A percentile compares a stretch with the other conserved stretches of the same genome.
These are phyloP conservation scores for Fusarium stilboides DNA, from an alignment of 2,329 filamentous ascomycete species.

Conservation along the genomic window DNA sequence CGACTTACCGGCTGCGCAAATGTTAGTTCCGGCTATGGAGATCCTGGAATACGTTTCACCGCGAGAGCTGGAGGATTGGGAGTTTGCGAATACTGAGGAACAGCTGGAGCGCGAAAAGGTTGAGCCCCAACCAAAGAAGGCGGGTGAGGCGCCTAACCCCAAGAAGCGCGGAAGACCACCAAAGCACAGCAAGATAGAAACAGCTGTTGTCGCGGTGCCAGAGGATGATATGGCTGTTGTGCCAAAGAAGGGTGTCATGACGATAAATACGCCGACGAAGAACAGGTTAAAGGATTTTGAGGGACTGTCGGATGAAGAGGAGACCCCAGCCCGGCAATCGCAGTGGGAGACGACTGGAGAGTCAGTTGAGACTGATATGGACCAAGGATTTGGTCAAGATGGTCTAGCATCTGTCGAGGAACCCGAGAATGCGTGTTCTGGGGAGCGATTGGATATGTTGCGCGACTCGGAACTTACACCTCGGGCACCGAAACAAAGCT, in stretches of 20 bases:
- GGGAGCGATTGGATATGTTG: not conserved
- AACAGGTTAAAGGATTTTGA: constrained; percentile 51
- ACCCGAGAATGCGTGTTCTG: not conserved
- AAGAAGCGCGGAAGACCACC: constrained; percentile 52
- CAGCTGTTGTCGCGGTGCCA: constrained; percentile 50
- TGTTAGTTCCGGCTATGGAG: constrained; percentile 62
- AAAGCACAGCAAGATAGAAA: constrained; percentile 52
- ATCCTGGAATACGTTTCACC: constrained; percentile 73
- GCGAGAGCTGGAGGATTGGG: constrained; percentile 70
- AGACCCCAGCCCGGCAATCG: constrained; percentile 50
- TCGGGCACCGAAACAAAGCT: not conserved
- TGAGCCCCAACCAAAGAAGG: constrained; percentile 47
- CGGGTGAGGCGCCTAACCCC: constrained; percentile 25
- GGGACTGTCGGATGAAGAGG: constrained; percentile 51
- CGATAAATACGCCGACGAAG: constrained; percentile 57
- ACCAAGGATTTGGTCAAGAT: constrained; percentile 1
- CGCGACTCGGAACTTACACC: not conserved
- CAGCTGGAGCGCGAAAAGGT: constrained; percentile 59
- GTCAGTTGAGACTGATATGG: constrained; percentile 14
- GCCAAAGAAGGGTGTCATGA: constrained; percentile 54
- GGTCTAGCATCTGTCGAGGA: not conserved
- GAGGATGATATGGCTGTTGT: constrained; percentile 44
- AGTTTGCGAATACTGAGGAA: constrained; percentile 61
- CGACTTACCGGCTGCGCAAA: constrained; percentile 65
- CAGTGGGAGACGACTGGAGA: constrained; percentile 41